Conservation (phyloP, 2,329 filamentous ascomycete species). For the Ophiosphaerella korrae region DNA sequence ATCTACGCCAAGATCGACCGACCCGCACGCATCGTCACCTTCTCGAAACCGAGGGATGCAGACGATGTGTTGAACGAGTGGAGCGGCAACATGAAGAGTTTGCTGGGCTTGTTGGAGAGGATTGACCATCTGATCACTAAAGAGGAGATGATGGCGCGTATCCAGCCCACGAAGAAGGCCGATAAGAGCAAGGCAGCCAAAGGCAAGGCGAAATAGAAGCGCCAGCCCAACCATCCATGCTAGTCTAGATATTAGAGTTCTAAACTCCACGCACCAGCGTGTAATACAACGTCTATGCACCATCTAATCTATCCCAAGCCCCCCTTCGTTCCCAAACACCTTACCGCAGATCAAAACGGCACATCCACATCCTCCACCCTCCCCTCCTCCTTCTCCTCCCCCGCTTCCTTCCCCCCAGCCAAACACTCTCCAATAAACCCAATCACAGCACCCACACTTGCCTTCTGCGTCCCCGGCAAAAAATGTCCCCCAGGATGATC, state of each 20-base stretch:
- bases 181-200: slow-evolving; percentile 49
- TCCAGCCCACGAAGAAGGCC: slow-evolving; percentile 67
- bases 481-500: slow-evolving; percentile 91
- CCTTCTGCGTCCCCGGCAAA: slow-evolving; percentile 76
- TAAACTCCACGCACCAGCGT: slow-evolving; percentile 32
- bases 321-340: slow-evolving; percentile 21
- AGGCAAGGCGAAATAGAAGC: slow-evolving; percentile 37
- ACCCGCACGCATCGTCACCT: slow-evolving; percentile 88
- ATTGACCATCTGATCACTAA: slow-evolving; percentile 99
- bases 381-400: slow-evolving; percentile 55
- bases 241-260: slow-evolving; percentile 40
- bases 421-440: slow-evolving; percentile 66
- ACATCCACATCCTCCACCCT: slow-evolving; percentile 71
- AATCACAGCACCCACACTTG: slow-evolving; percentile 77
- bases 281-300: slow-evolving; percentile 42
- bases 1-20: slow-evolving; percentile 98
- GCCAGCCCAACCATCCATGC: slow-evolving; percentile 13
- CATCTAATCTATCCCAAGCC: slow-evolving; percentile 12
- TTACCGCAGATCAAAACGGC: slow-evolving; percentile 58
- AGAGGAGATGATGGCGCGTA: slow-evolving; percentile 99
- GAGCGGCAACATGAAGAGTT: slow-evolving; percentile 96
- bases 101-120: slow-evolving; percentile 81
- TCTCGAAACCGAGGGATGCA: slow-evolving; percentile 91
- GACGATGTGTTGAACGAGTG: slow-evolving; percentile 98
- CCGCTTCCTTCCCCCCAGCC: slow-evolving; percentile 49